These are phyloP conservation scores for Lyophyllum decastes DNA, from an alignment of 768 basidiomycete species.

Conservation along the genomic window DNA sequence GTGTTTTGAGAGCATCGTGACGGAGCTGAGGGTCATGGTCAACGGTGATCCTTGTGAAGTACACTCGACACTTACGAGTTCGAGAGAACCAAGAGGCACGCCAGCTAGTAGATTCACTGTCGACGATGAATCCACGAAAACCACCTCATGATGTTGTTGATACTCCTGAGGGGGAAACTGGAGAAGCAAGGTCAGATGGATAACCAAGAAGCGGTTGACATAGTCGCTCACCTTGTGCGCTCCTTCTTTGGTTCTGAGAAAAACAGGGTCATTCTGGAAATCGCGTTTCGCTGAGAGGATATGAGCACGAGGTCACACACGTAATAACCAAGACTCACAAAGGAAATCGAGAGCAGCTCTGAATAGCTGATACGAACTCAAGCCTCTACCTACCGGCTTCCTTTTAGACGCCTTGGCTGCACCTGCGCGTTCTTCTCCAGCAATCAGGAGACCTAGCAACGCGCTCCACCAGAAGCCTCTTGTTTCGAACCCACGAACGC, in stretches of 20 bases:
- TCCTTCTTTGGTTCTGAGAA: constrained; percentile 55
- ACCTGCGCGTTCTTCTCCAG: constrained; percentile 61
- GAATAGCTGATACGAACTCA: constrained; percentile 92
- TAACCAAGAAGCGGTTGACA: not conserved
- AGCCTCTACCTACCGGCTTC: constrained; percentile 70
- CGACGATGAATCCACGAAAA: constrained; percentile 81
- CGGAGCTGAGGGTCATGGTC: constrained; percentile 49
- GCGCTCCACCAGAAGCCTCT: constrained; percentile 70
- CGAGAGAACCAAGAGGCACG: constrained; percentile 75
- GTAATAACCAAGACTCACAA: constrained; percentile 46
- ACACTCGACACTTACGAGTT: constrained; percentile 53
- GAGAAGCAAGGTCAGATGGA: not conserved
- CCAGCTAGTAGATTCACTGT: constrained; percentile 75
- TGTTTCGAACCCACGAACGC: constrained; percentile 70
- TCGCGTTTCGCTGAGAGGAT: constrained; percentile 64
- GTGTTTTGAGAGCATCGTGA: constrained; percentile 74
- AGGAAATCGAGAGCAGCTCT: constrained; percentile 83
- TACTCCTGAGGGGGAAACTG: constrained; percentile 68
- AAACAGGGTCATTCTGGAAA: constrained; percentile 56
- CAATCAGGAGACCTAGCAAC: constrained; percentile 58
- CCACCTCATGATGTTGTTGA: constrained; percentile 44
- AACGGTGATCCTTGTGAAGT: not conserved
- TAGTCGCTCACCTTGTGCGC: constrained; percentile 52
- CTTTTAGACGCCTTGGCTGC: constrained; percentile 35
- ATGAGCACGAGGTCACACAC: constrained; percentile 3